A percentile compares a stretch with the other conserved stretches of the same genome.
These are phyloP conservation scores for Phytophthora palmivora DNA, from an alignment of 352 stramenopile species.

Conservation along the genomic window DNA sequence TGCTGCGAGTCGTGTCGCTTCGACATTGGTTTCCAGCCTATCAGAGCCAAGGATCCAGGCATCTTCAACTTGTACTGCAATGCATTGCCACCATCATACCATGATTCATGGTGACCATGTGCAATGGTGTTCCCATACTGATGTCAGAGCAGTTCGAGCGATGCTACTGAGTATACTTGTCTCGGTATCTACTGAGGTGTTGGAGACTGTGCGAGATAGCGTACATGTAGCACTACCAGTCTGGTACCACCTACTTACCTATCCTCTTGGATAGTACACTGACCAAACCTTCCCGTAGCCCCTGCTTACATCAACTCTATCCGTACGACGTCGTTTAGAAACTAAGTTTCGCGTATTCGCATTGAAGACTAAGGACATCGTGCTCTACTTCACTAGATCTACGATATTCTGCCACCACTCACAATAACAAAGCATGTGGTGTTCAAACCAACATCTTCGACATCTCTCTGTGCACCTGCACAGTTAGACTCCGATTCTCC, in stretches of 20 bases:
- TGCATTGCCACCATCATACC: too few relatives aligned
- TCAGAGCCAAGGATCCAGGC: not conserved
- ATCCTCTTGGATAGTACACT: slow-evolving; percentile 6
- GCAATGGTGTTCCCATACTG: too few relatives aligned
- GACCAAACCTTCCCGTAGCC: slow-evolving; percentile 6
- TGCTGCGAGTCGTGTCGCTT: slow-evolving; percentile 8
- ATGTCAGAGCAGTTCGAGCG: too few relatives aligned
- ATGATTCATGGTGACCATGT: too few relatives aligned
- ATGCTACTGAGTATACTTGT: too few relatives aligned
- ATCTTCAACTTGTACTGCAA: slow-evolving; percentile 23
- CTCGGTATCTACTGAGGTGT: too few relatives aligned
- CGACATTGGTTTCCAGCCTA: slow-evolving; percentile 5
- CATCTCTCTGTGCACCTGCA: slow-evolving; percentile 8
- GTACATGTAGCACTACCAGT: too few relatives aligned
- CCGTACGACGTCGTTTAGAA: not conserved
- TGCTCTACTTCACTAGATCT: slow-evolving; percentile 12
- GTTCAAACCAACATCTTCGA: too few relatives aligned
- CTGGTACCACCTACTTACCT: not conserved
- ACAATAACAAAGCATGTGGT: slow-evolving; percentile 24
- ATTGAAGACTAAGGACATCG: slow-evolving; percentile 9
- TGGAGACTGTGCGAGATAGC: too few relatives aligned
- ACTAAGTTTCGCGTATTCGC: slow-evolving; percentile 20
- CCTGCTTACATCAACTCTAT: not conserved
- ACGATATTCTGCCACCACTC: slow-evolving; percentile 11
- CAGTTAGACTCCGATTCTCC: not conserved